Conservation (phyloP, 208 protist species). For the Trypanosoma boissoni region DNA sequence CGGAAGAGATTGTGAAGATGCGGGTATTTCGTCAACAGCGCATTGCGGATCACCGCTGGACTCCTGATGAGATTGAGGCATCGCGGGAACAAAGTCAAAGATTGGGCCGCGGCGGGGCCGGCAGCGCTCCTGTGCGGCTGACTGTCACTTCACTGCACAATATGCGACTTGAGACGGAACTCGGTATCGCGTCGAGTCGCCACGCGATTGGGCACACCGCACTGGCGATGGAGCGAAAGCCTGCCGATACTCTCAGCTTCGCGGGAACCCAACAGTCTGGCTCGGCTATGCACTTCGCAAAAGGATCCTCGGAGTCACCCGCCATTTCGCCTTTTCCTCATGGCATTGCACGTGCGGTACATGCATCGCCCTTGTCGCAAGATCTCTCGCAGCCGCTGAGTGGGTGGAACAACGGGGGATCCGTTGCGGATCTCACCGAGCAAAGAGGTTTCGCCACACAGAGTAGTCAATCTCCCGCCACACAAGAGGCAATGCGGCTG, state of each 20-base stretch:
- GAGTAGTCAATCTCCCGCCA: background rate
- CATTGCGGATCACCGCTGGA: constrained; percentile 48
- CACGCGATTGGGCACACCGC: constrained; percentile 16
- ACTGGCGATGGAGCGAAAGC: constrained; percentile 16
- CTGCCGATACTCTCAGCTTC: constrained; percentile 1
- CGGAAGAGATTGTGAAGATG: constrained; percentile 38
- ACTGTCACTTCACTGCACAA: constrained; percentile 23
- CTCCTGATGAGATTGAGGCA: constrained; percentile 40
- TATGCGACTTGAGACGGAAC: constrained; percentile 21
- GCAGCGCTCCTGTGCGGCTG: constrained; percentile 30
- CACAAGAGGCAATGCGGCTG: constrained; percentile 20
- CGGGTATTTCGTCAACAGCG: constrained; percentile 32
- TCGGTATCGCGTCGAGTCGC: constrained; percentile 23
- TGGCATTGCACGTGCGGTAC: background rate
- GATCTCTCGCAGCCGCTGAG: too few species aligned
- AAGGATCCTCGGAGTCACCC: background rate
- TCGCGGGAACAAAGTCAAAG: constrained; percentile 36
- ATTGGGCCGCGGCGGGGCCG: constrained; percentile 21
- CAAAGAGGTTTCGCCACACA: background rate
- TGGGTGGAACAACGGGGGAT: background rate
- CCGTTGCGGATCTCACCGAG: constrained; percentile 13
- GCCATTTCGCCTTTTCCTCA: background rate
- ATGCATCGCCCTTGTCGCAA: background rate
- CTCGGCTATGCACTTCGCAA: background rate
- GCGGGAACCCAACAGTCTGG: background rate